These are phyloP conservation scores for Echinochloa phyllopogon DNA, from an alignment of 176 grass and related monocot genomes.

Conservation along the genomic window DNA sequence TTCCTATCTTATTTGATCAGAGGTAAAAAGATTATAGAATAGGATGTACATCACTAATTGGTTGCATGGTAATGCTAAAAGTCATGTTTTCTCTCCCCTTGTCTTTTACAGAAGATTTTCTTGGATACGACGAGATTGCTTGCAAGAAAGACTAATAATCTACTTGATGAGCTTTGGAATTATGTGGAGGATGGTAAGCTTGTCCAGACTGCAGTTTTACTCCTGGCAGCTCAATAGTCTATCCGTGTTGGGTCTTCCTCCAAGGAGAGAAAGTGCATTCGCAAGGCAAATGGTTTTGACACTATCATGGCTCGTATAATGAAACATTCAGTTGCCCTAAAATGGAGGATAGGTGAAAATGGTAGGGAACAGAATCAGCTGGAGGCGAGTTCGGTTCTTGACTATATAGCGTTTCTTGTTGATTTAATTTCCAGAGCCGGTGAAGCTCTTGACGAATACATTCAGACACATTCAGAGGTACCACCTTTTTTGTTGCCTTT, in stretches of 20 bases:
- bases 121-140: neutral
- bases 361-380: neutral
- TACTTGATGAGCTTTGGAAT: constrained; percentile 20
- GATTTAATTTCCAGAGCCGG: neutral
- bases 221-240: neutral
- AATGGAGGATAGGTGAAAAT: neutral
- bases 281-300: neutral
- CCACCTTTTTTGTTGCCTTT: neutral
- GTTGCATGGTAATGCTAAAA: neutral
- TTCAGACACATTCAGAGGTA: neutral
- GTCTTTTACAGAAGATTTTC: constrained; percentile 12
- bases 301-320: neutral
- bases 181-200: neutral
- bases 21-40: neutral
- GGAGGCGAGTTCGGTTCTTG: neutral
- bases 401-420: neutral
- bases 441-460: neutral
- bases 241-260: neutral
- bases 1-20: no score
- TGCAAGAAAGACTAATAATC: neutral
- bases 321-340: neutral
- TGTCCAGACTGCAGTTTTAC: no score
- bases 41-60: neutral
- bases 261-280: constrained; percentile 10
- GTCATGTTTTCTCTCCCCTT: neutral